Conservation (phyloP, 805 yeast genomes). For the Hanseniaspora hatyaiensis region DNA sequence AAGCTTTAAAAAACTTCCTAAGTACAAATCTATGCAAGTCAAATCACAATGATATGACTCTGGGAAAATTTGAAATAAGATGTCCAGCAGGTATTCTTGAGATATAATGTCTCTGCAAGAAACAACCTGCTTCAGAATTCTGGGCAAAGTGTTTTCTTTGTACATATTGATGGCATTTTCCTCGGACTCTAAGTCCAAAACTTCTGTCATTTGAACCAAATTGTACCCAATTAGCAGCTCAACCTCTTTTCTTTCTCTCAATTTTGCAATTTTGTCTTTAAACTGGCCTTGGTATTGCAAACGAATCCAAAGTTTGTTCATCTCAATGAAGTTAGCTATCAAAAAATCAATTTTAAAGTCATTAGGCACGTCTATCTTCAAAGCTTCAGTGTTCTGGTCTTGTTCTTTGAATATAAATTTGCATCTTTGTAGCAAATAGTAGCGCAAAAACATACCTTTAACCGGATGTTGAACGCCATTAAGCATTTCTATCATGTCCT, state of each 20-base stretch:
- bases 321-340: conserved; percentile 80
- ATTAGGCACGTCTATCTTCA: conserved; percentile 19
- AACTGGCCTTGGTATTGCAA: conserved; percentile 92
- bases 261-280: conserved; percentile 62
- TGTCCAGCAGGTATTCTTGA: conserved; percentile 83
- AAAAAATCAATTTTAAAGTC: conserved; percentile 50
- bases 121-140: conserved; percentile 74
- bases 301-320: conserved; percentile 97
- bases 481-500: conserved; percentile 96
- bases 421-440: conserved; percentile 75
- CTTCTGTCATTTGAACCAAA: conserved; percentile 73
- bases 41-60: conserved; percentile 45
- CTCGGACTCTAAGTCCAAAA: conserved; percentile 53
- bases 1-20: conserved; percentile 53
- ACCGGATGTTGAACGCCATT: conserved; percentile 94
- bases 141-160: conserved; percentile 52
- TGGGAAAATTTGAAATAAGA: conserved; percentile 86
- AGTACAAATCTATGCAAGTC: conserved; percentile 64
- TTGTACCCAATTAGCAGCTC: conserved; percentile 89
- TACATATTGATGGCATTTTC: conserved; percentile 30
- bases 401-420: conserved; percentile 34
- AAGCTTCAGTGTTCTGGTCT: conserved; percentile 12
- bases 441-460: conserved; percentile 79
- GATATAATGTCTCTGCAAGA: conserved; percentile 89
- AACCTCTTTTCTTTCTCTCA: conserved; percentile 71